Percentiles rank a stretch among this genome's conserved stretches.
phyloP scores from a whole-genome alignment of 139 green algal genomes.

The Mychonastes homosphaera region DNA sequence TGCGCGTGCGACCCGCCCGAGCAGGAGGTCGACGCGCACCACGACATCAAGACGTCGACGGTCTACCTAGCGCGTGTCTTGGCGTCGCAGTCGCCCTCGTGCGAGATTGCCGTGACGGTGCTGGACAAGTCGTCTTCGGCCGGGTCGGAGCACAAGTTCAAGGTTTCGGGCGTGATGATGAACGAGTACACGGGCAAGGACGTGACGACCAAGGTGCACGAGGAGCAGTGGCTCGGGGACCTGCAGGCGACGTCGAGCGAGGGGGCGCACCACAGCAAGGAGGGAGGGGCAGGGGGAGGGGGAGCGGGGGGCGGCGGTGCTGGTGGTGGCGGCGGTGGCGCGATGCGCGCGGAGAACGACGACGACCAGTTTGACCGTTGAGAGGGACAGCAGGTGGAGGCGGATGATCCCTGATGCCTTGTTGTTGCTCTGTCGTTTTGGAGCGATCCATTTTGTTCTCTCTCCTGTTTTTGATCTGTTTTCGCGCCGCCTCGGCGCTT shows the following conservation, averaged over 20 bases:
- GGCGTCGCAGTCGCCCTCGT: constrained; percentile 8
- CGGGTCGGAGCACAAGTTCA: constrained; percentile 32
- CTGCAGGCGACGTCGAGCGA: constrained; percentile 17
- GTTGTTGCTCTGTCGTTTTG: no score
- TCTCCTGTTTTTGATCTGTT: no score
- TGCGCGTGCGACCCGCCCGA: constrained; percentile 13
- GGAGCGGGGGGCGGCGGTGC: no score
- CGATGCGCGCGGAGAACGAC: no score
- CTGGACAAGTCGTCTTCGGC: constrained; percentile 11
- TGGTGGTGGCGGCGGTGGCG: no score
- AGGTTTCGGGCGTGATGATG: constrained; percentile 29
- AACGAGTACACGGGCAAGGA: constrained; percentile 21
- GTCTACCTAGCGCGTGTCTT: constrained; percentile 18
- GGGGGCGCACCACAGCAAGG: no score
- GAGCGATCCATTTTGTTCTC: no score
- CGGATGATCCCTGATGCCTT: no score
- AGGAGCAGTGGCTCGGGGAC: constrained; percentile 20
- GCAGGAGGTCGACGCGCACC: constrained; percentile 10
- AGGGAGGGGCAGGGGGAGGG: no score
- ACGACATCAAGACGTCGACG: constrained; percentile 13
- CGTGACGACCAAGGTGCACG: constrained; percentile 17
- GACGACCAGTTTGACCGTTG: no score
- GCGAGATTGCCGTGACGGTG: constrained; percentile 18
- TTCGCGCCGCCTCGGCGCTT: no score
- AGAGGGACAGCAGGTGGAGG: no score